Conservation (phyloP, 768 basidiomycete species). For the Lyophyllum atratum region DNA sequence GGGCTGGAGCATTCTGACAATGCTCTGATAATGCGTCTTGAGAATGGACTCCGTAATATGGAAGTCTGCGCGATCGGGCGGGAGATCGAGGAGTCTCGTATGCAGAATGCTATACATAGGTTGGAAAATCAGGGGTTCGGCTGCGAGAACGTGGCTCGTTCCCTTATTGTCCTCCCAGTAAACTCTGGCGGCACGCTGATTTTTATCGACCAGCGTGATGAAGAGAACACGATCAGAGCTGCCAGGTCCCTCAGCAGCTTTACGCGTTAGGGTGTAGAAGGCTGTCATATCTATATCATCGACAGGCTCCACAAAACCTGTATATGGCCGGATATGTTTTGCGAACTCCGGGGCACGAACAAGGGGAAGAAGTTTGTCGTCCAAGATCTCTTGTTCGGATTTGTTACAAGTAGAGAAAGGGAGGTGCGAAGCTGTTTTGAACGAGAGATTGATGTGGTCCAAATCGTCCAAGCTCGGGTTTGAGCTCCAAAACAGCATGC, state of each 20-base stretch:
- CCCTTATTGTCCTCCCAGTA: not conserved
- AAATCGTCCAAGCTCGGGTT: conserved; percentile 10
- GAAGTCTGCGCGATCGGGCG: not conserved
- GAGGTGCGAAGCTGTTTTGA: not conserved
- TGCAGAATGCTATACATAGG: not conserved
- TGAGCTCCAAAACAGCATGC: conserved; percentile 14
- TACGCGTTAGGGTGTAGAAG: not conserved
- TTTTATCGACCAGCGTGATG: not conserved
- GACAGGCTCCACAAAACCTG: not conserved
- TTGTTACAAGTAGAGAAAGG: not conserved
- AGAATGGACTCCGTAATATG: not conserved
- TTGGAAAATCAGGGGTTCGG: not conserved
- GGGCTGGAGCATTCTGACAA: not conserved
- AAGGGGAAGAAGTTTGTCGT: not conserved
- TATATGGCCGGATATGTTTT: not conserved
- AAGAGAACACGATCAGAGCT: not conserved
- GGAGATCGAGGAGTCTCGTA: not conserved
- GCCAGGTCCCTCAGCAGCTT: not conserved
- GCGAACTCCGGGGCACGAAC: not conserved
- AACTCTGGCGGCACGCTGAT: not conserved
- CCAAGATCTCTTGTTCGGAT: not conserved
- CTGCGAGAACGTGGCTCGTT: not conserved
- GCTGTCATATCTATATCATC: not conserved
- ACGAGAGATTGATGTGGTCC: not conserved
- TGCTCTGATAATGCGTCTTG: not conserved